These are phyloP conservation scores for Akebia trifoliata DNA, from an alignment of 164 flowering plant genomes.

Conservation along the genomic window DNA sequence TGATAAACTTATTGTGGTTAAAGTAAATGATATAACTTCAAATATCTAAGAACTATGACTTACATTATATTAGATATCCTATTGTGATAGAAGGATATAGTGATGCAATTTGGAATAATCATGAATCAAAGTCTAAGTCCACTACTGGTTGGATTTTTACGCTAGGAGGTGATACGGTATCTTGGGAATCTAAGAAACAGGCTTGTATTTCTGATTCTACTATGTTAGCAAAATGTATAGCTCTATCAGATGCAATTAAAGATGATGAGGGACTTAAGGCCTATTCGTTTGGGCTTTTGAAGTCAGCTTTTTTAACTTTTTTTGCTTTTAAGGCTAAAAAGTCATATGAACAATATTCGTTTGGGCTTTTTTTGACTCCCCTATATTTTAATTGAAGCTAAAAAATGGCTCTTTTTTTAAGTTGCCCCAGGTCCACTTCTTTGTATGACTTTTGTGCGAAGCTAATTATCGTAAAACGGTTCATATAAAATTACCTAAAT, in stretches of 20 bases:
- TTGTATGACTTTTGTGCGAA: too few relatives aligned
- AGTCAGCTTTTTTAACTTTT: too few relatives aligned
- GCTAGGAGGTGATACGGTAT: background rate
- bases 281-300: too few relatives aligned
- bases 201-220: background rate
- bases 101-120: constrained; percentile 1
- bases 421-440: too few relatives aligned
- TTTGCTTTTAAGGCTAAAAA: too few relatives aligned
- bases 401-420: too few relatives aligned
- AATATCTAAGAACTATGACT: background rate
- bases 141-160: background rate
- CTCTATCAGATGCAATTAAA: background rate
- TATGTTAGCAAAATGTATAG: background rate
- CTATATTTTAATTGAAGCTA: too few relatives aligned
- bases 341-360: too few relatives aligned
- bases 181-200: background rate
- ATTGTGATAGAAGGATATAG: background rate
- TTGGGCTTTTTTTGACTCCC: too few relatives aligned
- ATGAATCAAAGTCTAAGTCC: background rate
- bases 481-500: too few relatives aligned
- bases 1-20: background rate
- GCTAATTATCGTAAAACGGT: too few relatives aligned
- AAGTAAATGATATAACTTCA: background rate
- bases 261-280: background rate
- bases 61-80: background rate